Base-by-base conservation (phyloP, 2,329 filamentous ascomycete species). In the Fusarium siculi region DNA sequence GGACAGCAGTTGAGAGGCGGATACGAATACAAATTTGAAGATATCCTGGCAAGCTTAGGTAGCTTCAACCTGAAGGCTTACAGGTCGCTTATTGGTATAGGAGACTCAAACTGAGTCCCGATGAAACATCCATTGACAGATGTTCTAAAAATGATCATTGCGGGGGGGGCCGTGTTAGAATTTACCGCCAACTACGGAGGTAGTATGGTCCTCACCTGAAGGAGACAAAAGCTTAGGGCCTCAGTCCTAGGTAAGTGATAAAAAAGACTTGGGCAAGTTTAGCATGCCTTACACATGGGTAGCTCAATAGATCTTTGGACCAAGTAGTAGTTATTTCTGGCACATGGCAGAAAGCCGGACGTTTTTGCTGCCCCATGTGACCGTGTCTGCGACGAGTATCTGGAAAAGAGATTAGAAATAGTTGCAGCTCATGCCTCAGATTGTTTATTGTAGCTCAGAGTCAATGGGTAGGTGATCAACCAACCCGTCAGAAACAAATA, bases 121-220 rank as follows among this genome's bases (percentile, higher is more conserved):
- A n/a, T 32, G n/a, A 63, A 34, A 42, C 21, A 34, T 50, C 39
- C 16, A 32, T 54, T 36, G 61, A 36, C 23, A 28, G 25, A 37
- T 39, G 34, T 52, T 47, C 46, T 30, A 56, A 68, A 68, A 68
- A 39, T 54, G 53, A 42, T 30, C n/a, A 46, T 39, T 37, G 39
- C 43, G 44, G 61, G 25, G 25, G 25, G 57, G 40, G 43, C 39
- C 54, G 42, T n/a, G 43, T 37, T 25, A 39, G 40, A 52, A 63
- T 52, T n/a, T 52, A 46, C 57, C 42, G n/a, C 23, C 25, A 54
- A 34, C 21, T 32, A 32, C 46, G 40, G 23, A 42, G 21, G 14
- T n/a, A 46, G 23, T 32, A 32, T n/a, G 43, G 43, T 49, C 28
- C 28, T 49, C 15, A 32, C 28, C 21, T 32, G 21, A 21, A 23